phyloP scores from a whole-genome alignment of 1,284 basidiomycete species.

The Phylloporus sp. region DNA sequence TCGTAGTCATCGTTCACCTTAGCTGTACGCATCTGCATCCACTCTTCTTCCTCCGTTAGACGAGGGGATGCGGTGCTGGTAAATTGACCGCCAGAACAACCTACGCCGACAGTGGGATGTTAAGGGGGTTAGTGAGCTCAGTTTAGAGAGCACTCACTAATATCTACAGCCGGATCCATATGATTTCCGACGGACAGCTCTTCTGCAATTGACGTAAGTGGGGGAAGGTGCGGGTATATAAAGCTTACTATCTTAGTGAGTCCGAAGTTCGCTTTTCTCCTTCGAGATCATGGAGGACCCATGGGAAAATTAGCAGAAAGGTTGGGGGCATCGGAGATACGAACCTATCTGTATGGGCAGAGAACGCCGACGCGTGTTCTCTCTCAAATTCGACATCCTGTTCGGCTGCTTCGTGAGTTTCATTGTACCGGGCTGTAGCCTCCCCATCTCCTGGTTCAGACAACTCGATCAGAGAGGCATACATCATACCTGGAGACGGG shows the following conservation, averaged over 20 bases:
- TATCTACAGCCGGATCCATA: background rate
- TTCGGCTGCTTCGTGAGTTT: background rate
- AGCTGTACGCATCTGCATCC: background rate
- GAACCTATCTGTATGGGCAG: slow-evolving; percentile 7
- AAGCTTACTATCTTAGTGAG: background rate
- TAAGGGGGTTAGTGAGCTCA: too few relatives aligned
- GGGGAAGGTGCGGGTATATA: background rate
- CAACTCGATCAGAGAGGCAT: background rate
- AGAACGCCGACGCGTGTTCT: background rate
- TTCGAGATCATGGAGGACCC: background rate
- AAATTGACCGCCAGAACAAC: background rate
- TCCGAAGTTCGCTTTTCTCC: background rate
- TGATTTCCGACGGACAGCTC: background rate
- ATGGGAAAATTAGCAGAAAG: background rate
- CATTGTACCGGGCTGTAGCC: background rate
- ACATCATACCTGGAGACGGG: background rate
- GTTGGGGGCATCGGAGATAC: background rate
- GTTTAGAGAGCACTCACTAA: slow-evolving; percentile 1
- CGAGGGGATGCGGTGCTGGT: background rate
- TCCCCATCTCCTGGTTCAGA: background rate
- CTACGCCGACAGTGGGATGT: too few relatives aligned
- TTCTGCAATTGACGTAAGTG: background rate
- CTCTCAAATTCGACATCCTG: background rate
- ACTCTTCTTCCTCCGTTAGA: background rate
- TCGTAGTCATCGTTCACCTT: background rate